Evolutionary conservation across 169 alveolate species (phyloP), one percentile per base, ranked within the genome.

Genomic region (Cystoisospora suis): DNA sequence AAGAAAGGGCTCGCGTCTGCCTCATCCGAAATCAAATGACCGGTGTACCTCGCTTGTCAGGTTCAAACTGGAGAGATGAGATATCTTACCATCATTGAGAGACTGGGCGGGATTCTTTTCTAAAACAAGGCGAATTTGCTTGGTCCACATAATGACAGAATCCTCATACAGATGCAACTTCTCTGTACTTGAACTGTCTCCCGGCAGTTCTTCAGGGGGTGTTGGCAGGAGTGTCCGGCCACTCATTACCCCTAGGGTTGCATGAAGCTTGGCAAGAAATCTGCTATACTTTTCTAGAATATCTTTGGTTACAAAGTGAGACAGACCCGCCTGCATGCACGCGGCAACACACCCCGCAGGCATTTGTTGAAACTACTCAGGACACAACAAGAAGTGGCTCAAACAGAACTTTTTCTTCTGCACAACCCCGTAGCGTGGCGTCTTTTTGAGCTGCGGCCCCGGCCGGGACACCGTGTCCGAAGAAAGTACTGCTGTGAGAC

Each of bases 31-130:
- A n/a, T n/a, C n/a, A n/a, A n/a, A n/a, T n/a, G n/a, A n/a, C n/a
- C n/a, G n/a, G n/a, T n/a, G n/a, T n/a, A n/a, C n/a, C n/a, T n/a
- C n/a, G n/a, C n/a, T n/a, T n/a, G n/a, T n/a, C n/a, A n/a, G n/a
- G n/a, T n/a, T n/a, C n/a, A n/a, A n/a, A n/a, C n/a, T n/a, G n/a
- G n/a, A n/a, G n/a, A n/a, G n/a, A n/a, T n/a, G n/a, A n/a, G n/a
- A n/a, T 7, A 15, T 95, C 53, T 95, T 95, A 47, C 97, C 98
- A 36, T 95, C 94, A 93, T 96, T 97, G 58, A 98, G 97, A 17
- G 98, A 97, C 81, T 96, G 96, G 92, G 97, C 99, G 0, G 99
- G 99, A 80, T 98, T 98, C 91, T 97, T 97, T 91, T 97, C 97
- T 87, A 98, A 91, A 34, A 98, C 98, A 85, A 96, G 97, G 90